A percentile compares a stretch with the other conserved stretches of the same genome.
These are phyloP conservation scores for Pichia sp. DNA, from an alignment of 1,139 yeast genomes.

Conservation along the genomic window DNA sequence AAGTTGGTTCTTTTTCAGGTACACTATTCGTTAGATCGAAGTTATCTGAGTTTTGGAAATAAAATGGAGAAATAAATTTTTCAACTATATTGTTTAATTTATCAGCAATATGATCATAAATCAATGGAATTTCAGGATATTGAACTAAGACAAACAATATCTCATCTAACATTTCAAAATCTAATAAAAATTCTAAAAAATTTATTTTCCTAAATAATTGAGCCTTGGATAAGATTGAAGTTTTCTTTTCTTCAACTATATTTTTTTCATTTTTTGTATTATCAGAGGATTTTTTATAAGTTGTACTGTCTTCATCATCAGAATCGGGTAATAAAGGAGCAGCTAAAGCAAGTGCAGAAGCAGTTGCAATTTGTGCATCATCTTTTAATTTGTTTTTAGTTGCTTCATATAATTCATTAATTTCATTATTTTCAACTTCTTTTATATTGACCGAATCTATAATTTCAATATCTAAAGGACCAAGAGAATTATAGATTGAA, in stretches of 20 bases:
- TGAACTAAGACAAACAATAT: constrained; percentile 52
- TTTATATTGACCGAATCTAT: constrained; percentile 32
- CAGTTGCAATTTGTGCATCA: constrained; percentile 57
- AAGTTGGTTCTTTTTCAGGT: constrained; percentile 28
- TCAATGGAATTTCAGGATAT: constrained; percentile 57
- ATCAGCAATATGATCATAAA: constrained; percentile 48
- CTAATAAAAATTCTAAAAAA: constrained; percentile 48
- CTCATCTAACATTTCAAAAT: constrained; percentile 61
- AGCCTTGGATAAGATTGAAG: constrained; percentile 17
- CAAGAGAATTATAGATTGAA: constrained; percentile 50
- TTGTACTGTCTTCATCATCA: constrained; percentile 34
- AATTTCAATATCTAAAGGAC: constrained; percentile 30
- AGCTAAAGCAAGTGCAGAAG: constrained; percentile 81
- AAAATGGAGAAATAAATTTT: constrained; percentile 47
- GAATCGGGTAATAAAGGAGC: constrained; percentile 75
- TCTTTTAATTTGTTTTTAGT: constrained; percentile 53
- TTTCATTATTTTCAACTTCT: constrained; percentile 30
- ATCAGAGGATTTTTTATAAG: constrained; percentile 3
- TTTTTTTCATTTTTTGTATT: constrained; percentile 13
- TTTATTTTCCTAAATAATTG: constrained; percentile 32
- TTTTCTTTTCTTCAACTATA: background rate
- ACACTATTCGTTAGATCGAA: constrained; percentile 3
- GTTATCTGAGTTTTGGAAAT: constrained; percentile 21
- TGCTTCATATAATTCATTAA: constrained; percentile 38
- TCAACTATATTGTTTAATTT: constrained; percentile 47